Percentiles rank a stretch among this genome's conserved stretches.
Conservation (phyloP, 257 asterid species). For the Mitragyna speciosa region DNA sequence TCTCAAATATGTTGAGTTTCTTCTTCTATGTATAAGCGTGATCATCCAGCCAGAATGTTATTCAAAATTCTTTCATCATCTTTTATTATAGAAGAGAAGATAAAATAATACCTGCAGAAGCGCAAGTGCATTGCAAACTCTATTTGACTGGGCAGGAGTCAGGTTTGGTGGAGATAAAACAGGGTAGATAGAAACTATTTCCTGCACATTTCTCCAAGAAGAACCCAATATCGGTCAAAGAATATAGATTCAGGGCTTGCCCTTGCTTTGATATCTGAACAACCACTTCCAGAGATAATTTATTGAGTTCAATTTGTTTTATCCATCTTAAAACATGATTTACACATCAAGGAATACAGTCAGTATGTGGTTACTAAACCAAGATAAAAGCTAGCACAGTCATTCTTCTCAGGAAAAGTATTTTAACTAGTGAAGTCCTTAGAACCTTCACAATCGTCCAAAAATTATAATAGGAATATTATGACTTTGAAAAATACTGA, state of each 20-base stretch:
- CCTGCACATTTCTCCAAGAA: slow-evolving; percentile 46
- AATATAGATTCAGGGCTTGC: not conserved
- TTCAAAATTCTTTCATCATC: not conserved
- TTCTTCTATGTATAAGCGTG: not conserved
- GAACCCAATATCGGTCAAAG: not conserved
- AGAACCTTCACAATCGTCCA: not conserved
- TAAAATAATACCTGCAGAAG: slow-evolving; percentile 73
- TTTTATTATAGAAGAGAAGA: not conserved
- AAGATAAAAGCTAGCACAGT: not conserved
- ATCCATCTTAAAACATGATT: not conserved
- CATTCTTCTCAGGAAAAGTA: not conserved
- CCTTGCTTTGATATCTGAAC: not conserved
- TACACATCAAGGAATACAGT: not conserved
- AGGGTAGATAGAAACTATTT: slow-evolving; percentile 90
- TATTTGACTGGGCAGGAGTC: slow-evolving; percentile 85
- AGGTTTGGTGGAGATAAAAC: slow-evolving; percentile 92
- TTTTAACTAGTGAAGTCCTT: not conserved
- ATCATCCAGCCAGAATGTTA: not conserved
- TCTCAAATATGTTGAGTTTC: not conserved
- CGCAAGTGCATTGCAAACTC: slow-evolving; percentile 98
- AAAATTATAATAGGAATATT: not conserved
- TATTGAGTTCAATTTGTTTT: not conserved
- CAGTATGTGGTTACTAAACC: not conserved
- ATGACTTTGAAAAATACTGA: not conserved
- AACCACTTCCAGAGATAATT: not conserved